Conservation (phyloP, 306 rosid genomes). For the Dryas alaskensis region DNA sequence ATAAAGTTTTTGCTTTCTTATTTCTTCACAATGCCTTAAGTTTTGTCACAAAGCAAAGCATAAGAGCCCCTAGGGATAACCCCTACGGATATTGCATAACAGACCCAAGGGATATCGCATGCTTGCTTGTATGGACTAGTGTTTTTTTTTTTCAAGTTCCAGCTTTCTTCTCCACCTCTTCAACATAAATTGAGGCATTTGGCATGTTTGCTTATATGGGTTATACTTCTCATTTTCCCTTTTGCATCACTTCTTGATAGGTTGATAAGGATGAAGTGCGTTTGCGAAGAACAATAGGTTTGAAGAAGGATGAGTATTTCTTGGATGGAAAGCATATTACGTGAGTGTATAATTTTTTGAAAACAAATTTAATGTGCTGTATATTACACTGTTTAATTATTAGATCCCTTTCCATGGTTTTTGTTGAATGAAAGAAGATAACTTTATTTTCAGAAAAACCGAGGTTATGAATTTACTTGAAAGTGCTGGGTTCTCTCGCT, state of each 20-base stretch:
- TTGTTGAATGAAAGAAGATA: slow-evolving; percentile 9
- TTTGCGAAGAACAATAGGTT: slow-evolving; percentile 81
- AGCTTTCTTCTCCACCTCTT: not conserved
- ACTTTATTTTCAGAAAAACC: slow-evolving; percentile 62
- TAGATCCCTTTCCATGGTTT: not conserved
- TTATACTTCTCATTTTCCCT: not conserved
- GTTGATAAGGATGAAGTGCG: slow-evolving; percentile 99
- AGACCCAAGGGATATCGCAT: not conserved
- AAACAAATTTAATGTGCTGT: not conserved
- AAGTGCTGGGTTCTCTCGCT: slow-evolving; percentile 99
- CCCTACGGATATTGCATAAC: too few species aligned
- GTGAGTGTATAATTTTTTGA: slow-evolving; percentile 44
- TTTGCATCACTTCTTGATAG: slow-evolving; percentile 37
- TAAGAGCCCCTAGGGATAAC: too few species aligned
- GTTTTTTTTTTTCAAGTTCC: not conserved
- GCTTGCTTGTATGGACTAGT: not conserved
- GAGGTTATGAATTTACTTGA: slow-evolving; percentile 99
- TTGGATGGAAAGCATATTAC: slow-evolving; percentile 97
- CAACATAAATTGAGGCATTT: slow-evolving; percentile 4
- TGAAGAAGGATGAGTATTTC: slow-evolving; percentile 90
- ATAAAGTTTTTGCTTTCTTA: too few species aligned
- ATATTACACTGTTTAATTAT: not conserved
- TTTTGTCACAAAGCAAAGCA: too few species aligned
- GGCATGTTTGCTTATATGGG: slow-evolving; percentile 10
- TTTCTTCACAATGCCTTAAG: too few species aligned